phyloP scores from a whole-genome alignment of 106 monocot species.

The Acorus gramineus region DNA sequence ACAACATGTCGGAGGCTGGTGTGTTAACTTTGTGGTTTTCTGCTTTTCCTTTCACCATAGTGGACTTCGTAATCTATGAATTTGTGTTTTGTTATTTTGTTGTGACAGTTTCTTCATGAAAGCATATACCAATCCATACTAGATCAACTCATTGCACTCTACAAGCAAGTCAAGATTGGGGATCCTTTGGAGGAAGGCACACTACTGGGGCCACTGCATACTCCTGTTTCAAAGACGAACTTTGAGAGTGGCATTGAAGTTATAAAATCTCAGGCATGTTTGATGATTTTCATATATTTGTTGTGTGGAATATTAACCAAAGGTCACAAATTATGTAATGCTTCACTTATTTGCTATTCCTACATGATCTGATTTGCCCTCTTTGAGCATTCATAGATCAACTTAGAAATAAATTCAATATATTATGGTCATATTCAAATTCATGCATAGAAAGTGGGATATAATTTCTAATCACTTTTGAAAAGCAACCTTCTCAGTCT shows the following conservation, averaged over 20 bases:
- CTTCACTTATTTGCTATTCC: too few species aligned
- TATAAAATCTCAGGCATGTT: conserved; percentile 59
- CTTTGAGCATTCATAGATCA: too few species aligned
- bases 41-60: neutral
- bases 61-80: neutral
- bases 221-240: conserved; percentile 53
- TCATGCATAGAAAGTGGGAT: too few species aligned
- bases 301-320: neutral
- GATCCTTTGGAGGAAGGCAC: conserved; percentile 83
- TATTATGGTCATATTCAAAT: too few species aligned
- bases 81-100: conserved; percentile 1
- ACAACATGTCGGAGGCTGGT: conserved; percentile 97
- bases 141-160: conserved; percentile 67
- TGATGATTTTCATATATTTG: neutral
- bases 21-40: conserved; percentile 1
- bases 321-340: too few species aligned
- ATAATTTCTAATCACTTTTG: too few species aligned
- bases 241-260: conserved; percentile 47
- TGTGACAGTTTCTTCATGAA: conserved; percentile 81
- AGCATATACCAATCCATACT: conserved; percentile 69
- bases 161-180: conserved; percentile 95
- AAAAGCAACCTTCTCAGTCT: too few species aligned
- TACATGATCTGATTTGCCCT: too few species aligned
- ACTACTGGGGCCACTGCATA: conserved; percentile 85
- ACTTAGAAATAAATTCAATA: too few species aligned